phyloP scores from a whole-genome alignment of 371 early-diverging fungal species.

The Parasitella parasitica region DNA sequence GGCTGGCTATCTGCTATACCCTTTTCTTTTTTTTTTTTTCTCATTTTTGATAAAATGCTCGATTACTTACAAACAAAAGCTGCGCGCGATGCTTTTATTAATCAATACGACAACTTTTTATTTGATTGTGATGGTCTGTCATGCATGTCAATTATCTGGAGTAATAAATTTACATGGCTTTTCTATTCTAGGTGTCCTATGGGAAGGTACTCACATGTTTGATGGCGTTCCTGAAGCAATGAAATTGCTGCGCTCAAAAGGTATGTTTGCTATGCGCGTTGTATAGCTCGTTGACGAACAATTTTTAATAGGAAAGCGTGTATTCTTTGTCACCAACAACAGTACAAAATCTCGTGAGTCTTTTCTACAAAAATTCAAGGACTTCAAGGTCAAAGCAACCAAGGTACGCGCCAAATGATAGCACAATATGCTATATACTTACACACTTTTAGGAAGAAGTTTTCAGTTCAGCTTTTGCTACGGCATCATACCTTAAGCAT shows the following conservation, averaged over 20 bases:
- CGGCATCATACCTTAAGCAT: conserved; percentile 89
- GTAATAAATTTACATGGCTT: neutral
- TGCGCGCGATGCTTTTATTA: conserved; percentile 44
- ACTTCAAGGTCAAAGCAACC: conserved; percentile 73
- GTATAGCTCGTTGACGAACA: neutral
- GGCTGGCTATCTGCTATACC: neutral
- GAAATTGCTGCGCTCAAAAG: conserved; percentile 63
- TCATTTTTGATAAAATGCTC: conserved; percentile 13
- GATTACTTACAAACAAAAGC: conserved; percentile 27
- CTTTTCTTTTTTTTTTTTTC: too few relatives aligned
- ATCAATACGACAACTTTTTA: conserved; percentile 86
- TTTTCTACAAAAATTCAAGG: conserved; percentile 81
- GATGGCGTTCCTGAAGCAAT: conserved; percentile 72
- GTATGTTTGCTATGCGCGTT: too few relatives aligned
- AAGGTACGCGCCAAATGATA: too few relatives aligned
- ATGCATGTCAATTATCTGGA: neutral
- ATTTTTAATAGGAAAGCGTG: conserved; percentile 65
- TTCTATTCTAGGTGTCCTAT: conserved; percentile 78
- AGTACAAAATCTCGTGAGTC: conserved; percentile 83
- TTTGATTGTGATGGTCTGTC: conserved; percentile 94
- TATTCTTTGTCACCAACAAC: conserved; percentile 97
- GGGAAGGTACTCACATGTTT: conserved; percentile 78
- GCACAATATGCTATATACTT: too few relatives aligned
- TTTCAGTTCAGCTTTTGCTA: conserved; percentile 92
- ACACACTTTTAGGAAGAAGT: conserved; percentile 72